Conservation (phyloP, 169 alveolate genomes). For the Cryptosporidium sp. region DNA sequence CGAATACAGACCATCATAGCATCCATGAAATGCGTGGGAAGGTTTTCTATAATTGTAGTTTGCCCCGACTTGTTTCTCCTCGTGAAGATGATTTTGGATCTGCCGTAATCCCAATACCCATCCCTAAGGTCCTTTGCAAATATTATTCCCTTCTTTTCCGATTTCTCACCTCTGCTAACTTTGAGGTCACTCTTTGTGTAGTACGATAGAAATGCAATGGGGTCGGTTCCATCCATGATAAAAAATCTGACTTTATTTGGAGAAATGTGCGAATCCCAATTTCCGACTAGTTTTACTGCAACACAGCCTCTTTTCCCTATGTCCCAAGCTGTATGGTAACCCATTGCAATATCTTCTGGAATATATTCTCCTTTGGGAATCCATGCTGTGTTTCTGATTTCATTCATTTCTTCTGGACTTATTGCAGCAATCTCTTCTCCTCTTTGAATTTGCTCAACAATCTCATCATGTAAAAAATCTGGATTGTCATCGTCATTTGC, state of each 20-base stretch:
- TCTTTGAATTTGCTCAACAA: constrained; percentile 60
- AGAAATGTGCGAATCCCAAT: constrained; percentile 78
- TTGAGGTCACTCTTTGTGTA: constrained; percentile 67
- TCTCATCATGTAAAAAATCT: constrained; percentile 50
- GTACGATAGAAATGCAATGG: constrained; percentile 65
- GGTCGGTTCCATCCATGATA: constrained; percentile 83
- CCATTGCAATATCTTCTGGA: constrained; percentile 77
- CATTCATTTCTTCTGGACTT: constrained; percentile 71
- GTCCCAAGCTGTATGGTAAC: constrained; percentile 83
- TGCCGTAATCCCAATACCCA: constrained; percentile 74
- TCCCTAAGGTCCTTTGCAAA: constrained; percentile 62
- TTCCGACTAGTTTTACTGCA: constrained; percentile 78
- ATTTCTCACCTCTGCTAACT: constrained; percentile 71
- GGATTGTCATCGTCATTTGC: constrained; percentile 67
- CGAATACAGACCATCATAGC: constrained; percentile 74
- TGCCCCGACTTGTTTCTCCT: constrained; percentile 70
- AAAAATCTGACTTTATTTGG: constrained; percentile 79
- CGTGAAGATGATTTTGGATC: constrained; percentile 41
- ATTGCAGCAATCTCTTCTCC: constrained; percentile 28
- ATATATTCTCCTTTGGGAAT: constrained; percentile 79
- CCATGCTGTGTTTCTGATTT: constrained; percentile 78
- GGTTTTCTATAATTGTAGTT: constrained; percentile 68
- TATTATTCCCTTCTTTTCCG: constrained; percentile 70
- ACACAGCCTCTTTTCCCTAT: constrained; percentile 82
- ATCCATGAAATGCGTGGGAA: constrained; percentile 65